Base-by-base conservation (phyloP, 805 yeast genomes). In the Sugiyamaella marilandica region DNA sequence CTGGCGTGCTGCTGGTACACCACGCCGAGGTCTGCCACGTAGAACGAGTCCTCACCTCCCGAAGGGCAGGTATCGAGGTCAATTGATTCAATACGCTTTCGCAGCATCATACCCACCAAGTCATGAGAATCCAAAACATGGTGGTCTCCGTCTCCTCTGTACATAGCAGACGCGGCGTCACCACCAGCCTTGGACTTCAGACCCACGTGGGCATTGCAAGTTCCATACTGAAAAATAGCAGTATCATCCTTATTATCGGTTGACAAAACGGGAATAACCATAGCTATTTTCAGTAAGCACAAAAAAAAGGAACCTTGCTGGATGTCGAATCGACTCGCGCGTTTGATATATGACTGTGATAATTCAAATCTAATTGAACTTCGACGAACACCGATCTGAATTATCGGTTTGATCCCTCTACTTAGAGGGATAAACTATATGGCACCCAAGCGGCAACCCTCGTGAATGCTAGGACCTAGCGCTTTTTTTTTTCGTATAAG, bases 31-130 rank as follows among this genome's bases (percentile, higher is more conserved):
- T 92, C 96, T 60, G 94, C 87, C 43, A 92, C 87, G 63, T 84
- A 92, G 65, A 92, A 92, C 5, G 97, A 82, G 62, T 86, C 85
- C 65, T 89, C 95, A 19, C 81, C 89, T 49, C 87, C 94, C 5
- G 92, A 80, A 34, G 71, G 79, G 68, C 91, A 84, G 29, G 72
- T 68, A 45, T 80, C 82, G 52, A 72, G 73, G 65, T 85, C 81
- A 55, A 85, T 73, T 1, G 61, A 49, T 31, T 59, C 60, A 36
- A 65, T 55, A 24, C 56, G 55, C 24, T 49, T 49, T 21, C 55
- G 48, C 36, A 64, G 46, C 14, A 63, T 63, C 1, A 60, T 41
- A 10, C 56, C 56, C 24, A 63, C 54, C 39, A 57, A 48, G 39
- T 34, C 34, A 10, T 45, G 26, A 46, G 55, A 52, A 3, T 24